These are phyloP conservation scores for Linderina pennispora DNA, from an alignment of 192 early-diverging fungal species.

Conservation along the genomic window DNA sequence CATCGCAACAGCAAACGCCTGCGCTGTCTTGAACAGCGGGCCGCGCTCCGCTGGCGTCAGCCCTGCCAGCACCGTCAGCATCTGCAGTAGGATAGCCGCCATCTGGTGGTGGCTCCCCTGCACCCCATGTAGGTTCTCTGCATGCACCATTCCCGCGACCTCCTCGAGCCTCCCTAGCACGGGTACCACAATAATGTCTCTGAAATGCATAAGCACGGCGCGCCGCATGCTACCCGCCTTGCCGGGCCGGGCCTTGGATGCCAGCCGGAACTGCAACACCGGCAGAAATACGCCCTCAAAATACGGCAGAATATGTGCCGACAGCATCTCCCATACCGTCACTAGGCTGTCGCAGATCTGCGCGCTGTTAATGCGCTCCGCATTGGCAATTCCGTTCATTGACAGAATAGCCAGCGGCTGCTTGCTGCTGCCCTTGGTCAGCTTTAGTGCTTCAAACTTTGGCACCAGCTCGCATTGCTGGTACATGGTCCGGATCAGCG, in stretches of 20 bases:
- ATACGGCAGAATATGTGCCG: constrained; percentile 76
- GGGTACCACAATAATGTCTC: constrained; percentile 26
- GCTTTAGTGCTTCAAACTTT: constrained; percentile 11
- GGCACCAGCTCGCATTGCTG: constrained; percentile 16
- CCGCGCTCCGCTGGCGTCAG: constrained; percentile 31
- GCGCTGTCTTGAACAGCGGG: constrained; percentile 17
- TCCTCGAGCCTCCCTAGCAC: constrained; percentile 21
- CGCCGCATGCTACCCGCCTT: constrained; percentile 8
- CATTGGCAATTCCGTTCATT: constrained; percentile 46
- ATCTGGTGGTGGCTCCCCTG: background rate
- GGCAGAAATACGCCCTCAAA: constrained; percentile 85
- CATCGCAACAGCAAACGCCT: constrained; percentile 12
- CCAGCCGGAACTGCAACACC: constrained; percentile 28
- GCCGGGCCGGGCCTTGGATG: background rate
- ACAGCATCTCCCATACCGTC: constrained; percentile 76
- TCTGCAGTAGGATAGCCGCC: constrained; percentile 10
- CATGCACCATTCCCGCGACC: background rate
- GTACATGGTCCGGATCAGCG: constrained; percentile 28
- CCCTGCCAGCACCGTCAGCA: constrained; percentile 27
- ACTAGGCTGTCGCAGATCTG: constrained; percentile 60
- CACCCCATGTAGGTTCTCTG: background rate
- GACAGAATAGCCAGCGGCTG: constrained; percentile 9
- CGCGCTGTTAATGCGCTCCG: constrained; percentile 61
- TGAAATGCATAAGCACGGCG: constrained; percentile 27
- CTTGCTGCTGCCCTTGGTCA: background rate